Conservation (phyloP, 148 eudicot genomes). For the Limonium bicolor region DNA sequence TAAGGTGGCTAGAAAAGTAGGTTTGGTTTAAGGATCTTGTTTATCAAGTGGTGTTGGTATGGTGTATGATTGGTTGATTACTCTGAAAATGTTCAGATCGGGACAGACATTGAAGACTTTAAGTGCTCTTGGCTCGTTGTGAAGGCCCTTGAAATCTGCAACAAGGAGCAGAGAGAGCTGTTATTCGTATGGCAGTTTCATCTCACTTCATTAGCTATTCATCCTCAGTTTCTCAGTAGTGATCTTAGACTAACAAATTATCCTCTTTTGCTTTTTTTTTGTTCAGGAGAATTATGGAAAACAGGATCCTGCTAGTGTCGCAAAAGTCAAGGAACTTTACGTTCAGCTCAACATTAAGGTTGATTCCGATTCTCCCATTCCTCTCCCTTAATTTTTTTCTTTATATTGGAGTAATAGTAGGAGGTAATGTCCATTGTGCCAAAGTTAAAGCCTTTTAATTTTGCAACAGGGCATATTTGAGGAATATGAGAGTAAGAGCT, state of each 20-base stretch:
- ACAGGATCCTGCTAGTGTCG: constrained; percentile 47
- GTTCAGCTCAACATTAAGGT: constrained; percentile 61
- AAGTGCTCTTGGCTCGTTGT: constrained; percentile 92
- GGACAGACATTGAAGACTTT: constrained; percentile 76
- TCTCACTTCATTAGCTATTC: too few species aligned
- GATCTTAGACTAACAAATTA: too few species aligned
- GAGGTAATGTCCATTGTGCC: too few species aligned
- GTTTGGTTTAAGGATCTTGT: background rate
- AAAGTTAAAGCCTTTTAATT: too few species aligned
- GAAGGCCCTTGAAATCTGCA: constrained; percentile 58
- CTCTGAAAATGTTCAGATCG: constrained; percentile 33
- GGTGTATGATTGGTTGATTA: too few species aligned
- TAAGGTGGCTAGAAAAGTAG: constrained; percentile 8
- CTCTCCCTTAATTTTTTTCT: background rate
- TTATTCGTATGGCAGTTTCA: constrained; percentile 44
- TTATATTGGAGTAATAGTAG: background rate
- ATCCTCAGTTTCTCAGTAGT: too few species aligned
- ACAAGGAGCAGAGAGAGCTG: constrained; percentile 57
- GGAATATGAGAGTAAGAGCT: constrained; percentile 67
- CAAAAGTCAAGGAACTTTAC: constrained; percentile 73
- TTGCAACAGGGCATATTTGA: constrained; percentile 36
- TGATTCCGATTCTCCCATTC: background rate
- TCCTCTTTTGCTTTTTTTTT: background rate
- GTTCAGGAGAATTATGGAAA: constrained; percentile 88
- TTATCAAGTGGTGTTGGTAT: too few species aligned